Evolutionary conservation across 768 basidiomycete genomes (phyloP).

Genomic region (Trametes coccinea): DNA sequence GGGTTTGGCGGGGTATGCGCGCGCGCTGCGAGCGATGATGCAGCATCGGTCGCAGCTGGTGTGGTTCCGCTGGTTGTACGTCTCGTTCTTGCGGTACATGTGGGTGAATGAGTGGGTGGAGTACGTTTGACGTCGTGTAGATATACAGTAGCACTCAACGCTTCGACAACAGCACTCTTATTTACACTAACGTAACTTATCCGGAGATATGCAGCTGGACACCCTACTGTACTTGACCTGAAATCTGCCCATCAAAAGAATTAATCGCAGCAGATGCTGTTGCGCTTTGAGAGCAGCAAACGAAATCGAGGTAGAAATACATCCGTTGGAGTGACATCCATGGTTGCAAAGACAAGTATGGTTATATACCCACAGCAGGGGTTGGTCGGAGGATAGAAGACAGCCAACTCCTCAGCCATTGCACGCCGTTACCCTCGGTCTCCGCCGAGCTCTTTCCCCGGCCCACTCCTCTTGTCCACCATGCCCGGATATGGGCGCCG

Average conservation of each 20-base stretch:
- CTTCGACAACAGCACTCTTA: too few relatives aligned
- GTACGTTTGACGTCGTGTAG: not conserved
- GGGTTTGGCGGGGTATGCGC: conserved; percentile 53
- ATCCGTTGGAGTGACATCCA: too few relatives aligned
- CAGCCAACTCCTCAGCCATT: conserved; percentile 44
- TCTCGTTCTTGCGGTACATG: conserved; percentile 83
- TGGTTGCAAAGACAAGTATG: too few relatives aligned
- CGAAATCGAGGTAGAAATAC: too few relatives aligned
- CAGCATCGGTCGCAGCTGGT: conserved; percentile 74
- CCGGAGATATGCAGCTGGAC: too few relatives aligned
- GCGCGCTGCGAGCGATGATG: conserved; percentile 66
- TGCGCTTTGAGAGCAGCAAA: too few relatives aligned
- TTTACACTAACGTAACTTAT: too few relatives aligned
- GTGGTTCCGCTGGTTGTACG: conserved; percentile 90
- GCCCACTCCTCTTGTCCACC: conserved; percentile 24
- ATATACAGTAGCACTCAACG: too few relatives aligned
- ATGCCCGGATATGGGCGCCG: conserved; percentile 21
- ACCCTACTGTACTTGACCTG: too few relatives aligned
- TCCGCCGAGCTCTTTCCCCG: conserved; percentile 3
- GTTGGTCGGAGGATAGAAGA: conserved; percentile 12
- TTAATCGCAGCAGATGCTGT: too few relatives aligned
- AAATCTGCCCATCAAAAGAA: too few relatives aligned
- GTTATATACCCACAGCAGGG: not conserved
- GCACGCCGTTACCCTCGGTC: conserved; percentile 41
- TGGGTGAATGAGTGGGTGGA: conserved; percentile 87